Conservation (phyloP, 441 rosid genomes). For the Rhodomyrtus psidioides region DNA sequence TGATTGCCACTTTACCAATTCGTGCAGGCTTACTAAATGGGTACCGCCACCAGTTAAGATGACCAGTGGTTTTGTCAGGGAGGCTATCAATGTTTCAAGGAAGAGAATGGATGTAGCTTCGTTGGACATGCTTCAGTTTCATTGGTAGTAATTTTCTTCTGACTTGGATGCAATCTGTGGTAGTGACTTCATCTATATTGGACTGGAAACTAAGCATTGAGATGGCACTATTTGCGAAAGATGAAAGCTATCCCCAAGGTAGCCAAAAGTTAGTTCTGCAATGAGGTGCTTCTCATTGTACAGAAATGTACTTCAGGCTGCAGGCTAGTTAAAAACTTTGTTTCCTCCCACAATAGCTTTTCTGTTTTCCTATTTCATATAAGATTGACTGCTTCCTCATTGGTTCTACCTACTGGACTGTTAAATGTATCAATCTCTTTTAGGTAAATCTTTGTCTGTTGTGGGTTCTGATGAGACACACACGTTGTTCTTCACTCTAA, state of each 20-base stretch:
- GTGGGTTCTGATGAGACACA: neutral
- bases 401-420: neutral
- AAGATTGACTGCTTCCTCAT: neutral
- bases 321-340: neutral
- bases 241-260: neutral
- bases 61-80: conserved; percentile 64
- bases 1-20: conserved; percentile 3
- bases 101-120: conserved; percentile 95
- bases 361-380: neutral
- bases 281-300: neutral
- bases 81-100: conserved; percentile 59
- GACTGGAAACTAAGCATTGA: neutral
- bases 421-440: neutral
- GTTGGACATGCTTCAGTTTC: conserved; percentile 97
- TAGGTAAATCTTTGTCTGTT: neutral
- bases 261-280: neutral
- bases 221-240: neutral
- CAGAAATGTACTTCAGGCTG: neutral
- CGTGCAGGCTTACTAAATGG: conserved; percentile 90
- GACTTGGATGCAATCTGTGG: neutral
- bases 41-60: conserved; percentile 95
- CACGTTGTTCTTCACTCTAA: neutral
- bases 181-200: neutral
- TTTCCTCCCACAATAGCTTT: neutral
- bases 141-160: conserved; percentile 41